Conservation (phyloP, 2,329 filamentous ascomycete species). For the Aspergillus tanneri region DNA sequence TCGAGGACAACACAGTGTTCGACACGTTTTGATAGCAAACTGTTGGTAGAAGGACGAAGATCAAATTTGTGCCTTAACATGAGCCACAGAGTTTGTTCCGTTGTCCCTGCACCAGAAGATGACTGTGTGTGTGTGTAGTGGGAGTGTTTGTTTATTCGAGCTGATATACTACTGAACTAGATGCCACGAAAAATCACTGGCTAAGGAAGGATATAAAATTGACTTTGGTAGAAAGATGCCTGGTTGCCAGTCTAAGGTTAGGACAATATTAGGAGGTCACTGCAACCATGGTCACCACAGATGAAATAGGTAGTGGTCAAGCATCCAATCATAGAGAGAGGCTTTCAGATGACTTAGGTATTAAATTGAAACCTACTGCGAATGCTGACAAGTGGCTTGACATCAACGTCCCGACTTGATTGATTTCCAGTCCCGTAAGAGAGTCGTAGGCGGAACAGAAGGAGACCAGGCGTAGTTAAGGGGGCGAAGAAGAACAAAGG, state of each 20-base stretch:
- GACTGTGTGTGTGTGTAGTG: neutral
- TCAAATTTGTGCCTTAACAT: neutral
- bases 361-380: too few species aligned
- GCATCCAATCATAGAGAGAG: slow-evolving; percentile 2
- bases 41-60: neutral
- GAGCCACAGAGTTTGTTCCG: neutral
- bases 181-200: neutral
- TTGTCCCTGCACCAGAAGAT: neutral
- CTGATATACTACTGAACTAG: neutral
- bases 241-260: neutral
- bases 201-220: neutral
- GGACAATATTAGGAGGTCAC: neutral
- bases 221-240: neutral
- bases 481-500: too few species aligned
- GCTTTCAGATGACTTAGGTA: too few species aligned
- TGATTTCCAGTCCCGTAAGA: too few species aligned
- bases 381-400: neutral
- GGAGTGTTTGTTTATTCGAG: neutral
- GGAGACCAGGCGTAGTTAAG: too few species aligned
- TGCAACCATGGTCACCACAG: neutral
- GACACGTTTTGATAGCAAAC: neutral
- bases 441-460: too few species aligned
- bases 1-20: neutral
- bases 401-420: too few species aligned
- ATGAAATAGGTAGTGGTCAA: neutral